Percentiles rank a stretch among this genome's conserved stretches.
phyloP scores from a whole-genome alignment of 768 basidiomycete species.

The Boletus rubroflammeus region DNA sequence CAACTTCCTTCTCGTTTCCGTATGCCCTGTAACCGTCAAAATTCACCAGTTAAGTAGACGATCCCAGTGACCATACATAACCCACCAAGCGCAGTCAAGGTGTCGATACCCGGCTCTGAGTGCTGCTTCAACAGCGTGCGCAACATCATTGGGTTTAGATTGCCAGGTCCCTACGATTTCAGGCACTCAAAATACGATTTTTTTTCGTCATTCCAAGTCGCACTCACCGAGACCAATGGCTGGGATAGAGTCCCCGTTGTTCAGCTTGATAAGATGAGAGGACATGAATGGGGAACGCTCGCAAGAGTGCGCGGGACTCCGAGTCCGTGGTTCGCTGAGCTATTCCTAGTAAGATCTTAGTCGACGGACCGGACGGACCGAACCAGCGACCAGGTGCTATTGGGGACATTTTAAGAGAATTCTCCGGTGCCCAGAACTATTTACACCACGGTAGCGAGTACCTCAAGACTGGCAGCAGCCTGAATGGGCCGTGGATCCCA shows the following conservation, averaged over 20 bases:
- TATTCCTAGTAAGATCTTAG: background rate
- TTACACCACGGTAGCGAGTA: background rate
- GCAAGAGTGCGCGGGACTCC: conserved; percentile 1
- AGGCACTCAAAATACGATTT: background rate
- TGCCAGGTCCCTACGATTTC: conserved; percentile 69
- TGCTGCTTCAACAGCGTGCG: conserved; percentile 67
- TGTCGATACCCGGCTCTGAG: conserved; percentile 77
- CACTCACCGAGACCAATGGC: conserved; percentile 54
- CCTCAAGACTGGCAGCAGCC: background rate
- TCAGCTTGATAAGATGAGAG: conserved; percentile 53
- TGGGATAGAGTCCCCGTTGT: conserved; percentile 56
- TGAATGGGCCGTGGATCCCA: too few species aligned
- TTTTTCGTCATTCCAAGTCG: conserved; percentile 20
- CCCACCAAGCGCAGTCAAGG: conserved; percentile 64
- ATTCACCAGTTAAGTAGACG: conserved; percentile 17
- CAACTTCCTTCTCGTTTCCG: conserved; percentile 80
- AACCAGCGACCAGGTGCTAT: conserved; percentile 3
- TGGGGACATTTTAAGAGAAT: background rate
- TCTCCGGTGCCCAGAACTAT: background rate
- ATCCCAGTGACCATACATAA: background rate
- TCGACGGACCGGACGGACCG: conserved; percentile 21
- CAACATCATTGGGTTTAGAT: conserved; percentile 68
- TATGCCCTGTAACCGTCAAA: conserved; percentile 44
- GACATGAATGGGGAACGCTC: conserved; percentile 26
- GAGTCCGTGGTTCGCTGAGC: background rate